Base-by-base conservation (phyloP, 208 protist species). In the Leishmania tarentolae region DNA sequence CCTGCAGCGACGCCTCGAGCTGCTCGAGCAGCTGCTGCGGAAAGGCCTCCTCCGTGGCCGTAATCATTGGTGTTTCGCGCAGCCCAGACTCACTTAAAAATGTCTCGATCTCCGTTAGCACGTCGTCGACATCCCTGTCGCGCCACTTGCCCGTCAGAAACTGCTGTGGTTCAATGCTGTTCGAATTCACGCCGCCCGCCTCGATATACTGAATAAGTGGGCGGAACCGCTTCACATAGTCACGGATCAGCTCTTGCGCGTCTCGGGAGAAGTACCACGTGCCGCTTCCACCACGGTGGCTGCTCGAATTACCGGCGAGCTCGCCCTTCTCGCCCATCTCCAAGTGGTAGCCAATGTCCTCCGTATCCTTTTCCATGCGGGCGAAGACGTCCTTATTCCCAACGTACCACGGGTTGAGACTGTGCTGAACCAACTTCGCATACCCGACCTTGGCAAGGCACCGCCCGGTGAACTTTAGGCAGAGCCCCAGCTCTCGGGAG, bases 241-340 rank as follows among this genome's bases (percentile, higher is more conserved):
- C 81, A 28, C 78, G 69, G 42, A 98, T 86, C 42, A 97, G 70
- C 15, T 87, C 74, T 66, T 95, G 78, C 35, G 92, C 93, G 24
- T 86, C 83, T 31, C 82, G 84, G 9, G 95, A 97, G 79, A 98
- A 88, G 83, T 91, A 93, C 95, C 95, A 98, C 40, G 88, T 91
- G 28, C 88, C 91, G 83, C 70, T 87, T 78, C 83, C 85, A 56
- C 75, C 76, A 79, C 89, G 86, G 77, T 91, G 86, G 70, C 76
- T 85, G 79, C 85, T 85, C 44, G 87, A 91, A 56, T 85, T 87
- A 47, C 89, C 88, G 5, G 87, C 56, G 46, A 88, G 91, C 66
- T 97, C 92, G 63, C 85, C 86, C 82, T 90, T 92, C 82, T 93
- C 89, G 21, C 83, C 79, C 79, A 85, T 91, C 57, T 92, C 89